Conservation (phyloP, 352 stramenopile genomes). For the Halophytophthora polymorphica region DNA sequence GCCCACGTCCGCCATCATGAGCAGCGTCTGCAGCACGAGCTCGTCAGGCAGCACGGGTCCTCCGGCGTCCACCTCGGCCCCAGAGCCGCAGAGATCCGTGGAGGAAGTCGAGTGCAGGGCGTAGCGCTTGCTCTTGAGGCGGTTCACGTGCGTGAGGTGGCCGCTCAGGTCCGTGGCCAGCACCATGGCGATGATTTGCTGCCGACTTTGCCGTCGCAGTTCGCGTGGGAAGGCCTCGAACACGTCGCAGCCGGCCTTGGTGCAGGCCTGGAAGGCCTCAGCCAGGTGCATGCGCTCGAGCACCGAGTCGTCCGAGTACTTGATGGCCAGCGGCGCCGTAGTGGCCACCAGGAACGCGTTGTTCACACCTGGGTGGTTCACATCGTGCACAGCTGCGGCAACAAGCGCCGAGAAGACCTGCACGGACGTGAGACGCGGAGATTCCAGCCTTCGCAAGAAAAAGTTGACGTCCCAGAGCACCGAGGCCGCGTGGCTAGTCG, state of each 20-base stretch:
- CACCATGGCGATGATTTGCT: constrained; percentile 83
- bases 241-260: constrained; percentile 68
- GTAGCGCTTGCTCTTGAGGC: constrained; percentile 75
- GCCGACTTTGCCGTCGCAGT: constrained; percentile 45
- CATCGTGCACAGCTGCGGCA: constrained; percentile 89
- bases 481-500: constrained; percentile 60
- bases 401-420: constrained; percentile 83
- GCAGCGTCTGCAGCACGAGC: constrained; percentile 57
- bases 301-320: constrained; percentile 93
- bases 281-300: constrained; percentile 83
- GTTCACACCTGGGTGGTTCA: constrained; percentile 91
- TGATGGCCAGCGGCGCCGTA: constrained; percentile 81
- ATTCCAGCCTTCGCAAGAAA: constrained; percentile 49
- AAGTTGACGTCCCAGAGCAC: constrained; percentile 77
- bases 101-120: constrained; percentile 31
- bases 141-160: constrained; percentile 73
- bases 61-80: constrained; percentile 2
- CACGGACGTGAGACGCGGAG: constrained; percentile 29
- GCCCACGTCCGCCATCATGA: constrained; percentile 77
- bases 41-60: constrained; percentile 32
- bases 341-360: constrained; percentile 90
- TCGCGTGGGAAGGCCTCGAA: constrained; percentile 61
- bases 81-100: constrained; percentile 17
- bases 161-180: constrained; percentile 76
- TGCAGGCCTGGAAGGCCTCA: constrained; percentile 60